Evolutionary conservation across 768 basidiomycete species (phyloP), one percentile per base, ranked within the genome.

Genomic region (Mycena pura): DNA sequence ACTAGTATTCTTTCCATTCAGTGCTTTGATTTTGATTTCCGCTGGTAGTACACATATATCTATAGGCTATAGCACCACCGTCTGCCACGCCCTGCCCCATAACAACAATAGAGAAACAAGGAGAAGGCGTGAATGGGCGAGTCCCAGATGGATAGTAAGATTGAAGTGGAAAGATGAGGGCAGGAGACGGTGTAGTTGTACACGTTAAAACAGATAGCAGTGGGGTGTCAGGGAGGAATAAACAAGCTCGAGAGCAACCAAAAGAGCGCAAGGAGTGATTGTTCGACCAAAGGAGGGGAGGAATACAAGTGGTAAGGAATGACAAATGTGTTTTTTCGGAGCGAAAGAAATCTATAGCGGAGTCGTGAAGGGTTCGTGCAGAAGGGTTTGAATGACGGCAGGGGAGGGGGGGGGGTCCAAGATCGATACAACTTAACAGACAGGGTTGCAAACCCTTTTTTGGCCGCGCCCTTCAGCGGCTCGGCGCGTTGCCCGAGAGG

Each of bases 401-500:
- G 44, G 32, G 4, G 40, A 14, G 10, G 29, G 24, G 41, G 15
- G 31, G 21, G 31, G 28, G 41, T 51, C 48, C 60, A 62, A 62
- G 53, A 62, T 7, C 5, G 56, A 52, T 48, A 34, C 43, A 51
- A 25, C 22, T 25, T 9, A 29, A 24, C 24, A 44, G 19, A 41
- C n/a, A 58, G 62, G 56, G 46, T 34, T 57, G 9, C 24, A 63
- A 56, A 36, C 63, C 63, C 59, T 45, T 61, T 61, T 65, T 61
- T 57, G 41, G 19, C 11, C 8, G 0, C 27, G 40, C 47, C 32
- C 27, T 6, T 63, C 48, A 64, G 13, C 66, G 66, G 41, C 50
- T 61, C 38, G 68, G 65, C 41, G 69, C 51, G 39, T 64, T 66
- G 44, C 56, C 65, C 36, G 50, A 73, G 72, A 64, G n/a, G n/a